Percentiles rank a stretch among this genome's conserved stretches.
These are phyloP conservation scores for Diaporthe caulivora DNA, from an alignment of 2,329 filamentous ascomycete species.

Conservation along the genomic window DNA sequence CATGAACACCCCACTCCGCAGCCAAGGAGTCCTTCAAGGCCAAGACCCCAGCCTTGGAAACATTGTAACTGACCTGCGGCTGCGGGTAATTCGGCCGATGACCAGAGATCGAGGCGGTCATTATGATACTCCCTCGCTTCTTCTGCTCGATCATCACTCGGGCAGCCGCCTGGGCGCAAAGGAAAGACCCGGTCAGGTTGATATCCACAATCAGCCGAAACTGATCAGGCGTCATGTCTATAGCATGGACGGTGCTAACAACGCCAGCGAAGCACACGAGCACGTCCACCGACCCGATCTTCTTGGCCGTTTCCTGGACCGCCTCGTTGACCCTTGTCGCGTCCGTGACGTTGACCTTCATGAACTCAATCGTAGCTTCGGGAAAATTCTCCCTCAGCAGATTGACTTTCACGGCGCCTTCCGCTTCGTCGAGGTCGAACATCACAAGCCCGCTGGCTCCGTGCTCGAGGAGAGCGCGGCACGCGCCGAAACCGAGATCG, in stretches of 20 bases:
- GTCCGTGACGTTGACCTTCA: conserved; percentile 66
- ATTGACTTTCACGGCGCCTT: conserved; percentile 52
- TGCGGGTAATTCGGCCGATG: conserved; percentile 80
- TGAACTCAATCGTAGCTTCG: conserved; percentile 59
- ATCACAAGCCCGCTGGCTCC: conserved; percentile 70
- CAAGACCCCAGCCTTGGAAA: conserved; percentile 75
- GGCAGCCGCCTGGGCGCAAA: conserved; percentile 74
- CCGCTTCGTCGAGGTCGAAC: conserved; percentile 65
- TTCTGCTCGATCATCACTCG: conserved; percentile 63
- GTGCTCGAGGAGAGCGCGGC: conserved; percentile 76
- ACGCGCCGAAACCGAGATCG: conserved; percentile 69
- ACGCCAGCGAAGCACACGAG: conserved; percentile 77
- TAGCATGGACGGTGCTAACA: conserved; percentile 71
- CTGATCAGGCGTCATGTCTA: conserved; percentile 68
- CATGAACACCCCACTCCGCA: conserved; percentile 78
- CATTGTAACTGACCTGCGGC: conserved; percentile 79
- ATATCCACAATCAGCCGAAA: conserved; percentile 77
- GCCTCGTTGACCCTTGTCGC: conserved; percentile 45
- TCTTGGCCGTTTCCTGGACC: conserved; percentile 53
- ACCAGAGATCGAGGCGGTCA: conserved; percentile 77
- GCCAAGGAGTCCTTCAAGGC: conserved; percentile 75
- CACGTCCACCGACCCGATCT: conserved; percentile 65
- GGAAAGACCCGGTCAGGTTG: conserved; percentile 78
- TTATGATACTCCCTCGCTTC: conserved; percentile 71
- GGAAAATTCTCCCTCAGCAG: conserved; percentile 68